These are phyloP conservation scores for Cucurbita ficifolia DNA, from an alignment of 306 rosid genomes.

Conservation along the genomic window DNA sequence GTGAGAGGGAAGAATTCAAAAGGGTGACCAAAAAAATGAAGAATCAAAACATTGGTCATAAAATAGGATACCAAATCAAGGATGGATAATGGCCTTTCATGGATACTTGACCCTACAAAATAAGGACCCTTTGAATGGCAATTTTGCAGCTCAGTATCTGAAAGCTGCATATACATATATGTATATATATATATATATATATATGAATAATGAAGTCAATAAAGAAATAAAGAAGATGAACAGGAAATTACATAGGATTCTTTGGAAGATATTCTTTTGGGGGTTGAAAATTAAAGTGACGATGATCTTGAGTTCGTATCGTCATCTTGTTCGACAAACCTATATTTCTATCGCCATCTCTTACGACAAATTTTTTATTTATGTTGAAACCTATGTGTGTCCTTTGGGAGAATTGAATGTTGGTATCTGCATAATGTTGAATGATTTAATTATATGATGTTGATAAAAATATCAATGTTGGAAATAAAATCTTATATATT, in stretches of 20 bases:
- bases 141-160: background rate
- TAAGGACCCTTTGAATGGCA: background rate
- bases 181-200: background rate
- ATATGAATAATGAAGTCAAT: background rate
- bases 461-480: background rate
- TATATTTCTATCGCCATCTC: background rate
- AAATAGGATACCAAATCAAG: background rate
- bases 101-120: background rate
- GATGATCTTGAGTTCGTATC: background rate
- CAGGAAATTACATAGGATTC: slow-evolving; percentile 1
- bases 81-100: slow-evolving; percentile 1
- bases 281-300: background rate
- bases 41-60: background rate
- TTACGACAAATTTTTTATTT: background rate
- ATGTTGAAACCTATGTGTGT: background rate
- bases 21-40: background rate
- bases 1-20: background rate
- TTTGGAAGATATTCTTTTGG: background rate
- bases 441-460: background rate
- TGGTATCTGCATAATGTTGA: background rate
- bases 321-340: background rate
- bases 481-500: background rate
- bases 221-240: background rate
- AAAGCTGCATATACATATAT: background rate
- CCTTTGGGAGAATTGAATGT: background rate